Percentiles rank a stretch among this genome's conserved stretches.
Conservation (phyloP, 352 stramenopile species). For the Pythium sp. region DNA sequence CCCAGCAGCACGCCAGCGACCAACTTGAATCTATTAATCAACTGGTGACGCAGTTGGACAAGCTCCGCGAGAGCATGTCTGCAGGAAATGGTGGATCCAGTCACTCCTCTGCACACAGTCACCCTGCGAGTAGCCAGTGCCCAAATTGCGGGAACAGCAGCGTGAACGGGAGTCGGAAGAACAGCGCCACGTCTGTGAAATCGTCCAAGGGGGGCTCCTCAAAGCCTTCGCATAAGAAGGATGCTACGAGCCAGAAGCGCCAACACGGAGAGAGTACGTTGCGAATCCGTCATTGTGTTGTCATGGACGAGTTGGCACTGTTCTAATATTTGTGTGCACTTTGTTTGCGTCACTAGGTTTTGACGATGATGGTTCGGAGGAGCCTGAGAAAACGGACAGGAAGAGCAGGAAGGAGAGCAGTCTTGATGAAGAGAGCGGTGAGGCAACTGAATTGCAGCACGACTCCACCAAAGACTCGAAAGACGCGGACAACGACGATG, state of each 20-base stretch:
- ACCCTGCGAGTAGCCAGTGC: conserved; percentile 27
- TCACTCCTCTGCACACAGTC: background rate
- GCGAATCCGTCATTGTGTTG: background rate
- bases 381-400: conserved; percentile 16
- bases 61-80: conserved; percentile 44
- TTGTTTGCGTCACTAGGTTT: conserved; percentile 1
- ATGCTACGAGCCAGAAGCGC: conserved; percentile 22
- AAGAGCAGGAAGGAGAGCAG: conserved; percentile 16
- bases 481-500: conserved; percentile 39
- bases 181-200: conserved; percentile 20
- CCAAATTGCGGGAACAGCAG: conserved; percentile 30
- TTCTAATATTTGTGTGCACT: background rate
- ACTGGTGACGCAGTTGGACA: conserved; percentile 73
- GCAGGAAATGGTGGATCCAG: background rate
- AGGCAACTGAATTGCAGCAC: conserved; percentile 12
- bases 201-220: conserved; percentile 20
- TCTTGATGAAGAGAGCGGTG: conserved; percentile 22
- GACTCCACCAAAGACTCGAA: conserved; percentile 12
- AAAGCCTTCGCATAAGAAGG: conserved; percentile 20
- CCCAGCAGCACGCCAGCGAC: conserved; percentile 69
- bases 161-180: conserved; percentile 9
- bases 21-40: conserved; percentile 84
- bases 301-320: background rate
- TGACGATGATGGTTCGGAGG: conserved; percentile 24
- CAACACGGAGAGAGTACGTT: conserved; percentile 30